Conservation (phyloP, 352 stramenopile species). For the Pilasporangium apinafurcum region DNA sequence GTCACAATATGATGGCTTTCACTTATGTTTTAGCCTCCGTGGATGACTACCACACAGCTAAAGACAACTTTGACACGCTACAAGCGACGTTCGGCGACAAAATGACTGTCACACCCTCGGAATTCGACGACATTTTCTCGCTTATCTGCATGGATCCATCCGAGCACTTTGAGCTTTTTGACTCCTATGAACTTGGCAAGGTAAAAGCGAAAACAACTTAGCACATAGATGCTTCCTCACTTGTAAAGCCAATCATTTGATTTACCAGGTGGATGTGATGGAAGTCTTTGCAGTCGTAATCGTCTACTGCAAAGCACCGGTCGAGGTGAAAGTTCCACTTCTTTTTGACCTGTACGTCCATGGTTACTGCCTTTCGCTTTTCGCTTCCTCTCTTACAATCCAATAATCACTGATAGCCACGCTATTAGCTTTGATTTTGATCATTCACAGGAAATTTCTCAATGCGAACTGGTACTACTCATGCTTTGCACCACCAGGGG, state of each 20-base stretch:
- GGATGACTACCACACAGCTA: slow-evolving; percentile 36
- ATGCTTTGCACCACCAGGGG: slow-evolving; percentile 71
- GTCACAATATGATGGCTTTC: not conserved
- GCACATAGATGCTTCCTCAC: no score
- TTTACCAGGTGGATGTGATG: slow-evolving; percentile 56
- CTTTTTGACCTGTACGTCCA: slow-evolving; percentile 53
- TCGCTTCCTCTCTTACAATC: not conserved
- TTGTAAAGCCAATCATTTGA: no score
- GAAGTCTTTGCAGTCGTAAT: slow-evolving; percentile 74
- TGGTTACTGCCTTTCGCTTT: not conserved
- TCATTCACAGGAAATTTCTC: slow-evolving; percentile 59
- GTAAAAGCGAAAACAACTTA: slow-evolving; percentile 10
- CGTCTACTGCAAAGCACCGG: slow-evolving; percentile 56
- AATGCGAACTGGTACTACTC: slow-evolving; percentile 56
- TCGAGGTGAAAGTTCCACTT: slow-evolving; percentile 62
- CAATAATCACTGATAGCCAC: not conserved
- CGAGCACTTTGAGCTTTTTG: slow-evolving; percentile 69
- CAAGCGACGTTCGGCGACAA: slow-evolving; percentile 64
- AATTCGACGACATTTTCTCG: slow-evolving; percentile 79
- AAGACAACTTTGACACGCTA: slow-evolving; percentile 57
- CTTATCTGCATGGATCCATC: slow-evolving; percentile 59
- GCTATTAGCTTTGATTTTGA: slow-evolving; percentile 64
- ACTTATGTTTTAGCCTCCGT: slow-evolving; percentile 12
- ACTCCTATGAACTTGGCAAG: slow-evolving; percentile 52
- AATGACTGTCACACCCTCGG: slow-evolving; percentile 62